phyloP scores from a whole-genome alignment of 441 rosid genomes.

The Populus hybrid region DNA sequence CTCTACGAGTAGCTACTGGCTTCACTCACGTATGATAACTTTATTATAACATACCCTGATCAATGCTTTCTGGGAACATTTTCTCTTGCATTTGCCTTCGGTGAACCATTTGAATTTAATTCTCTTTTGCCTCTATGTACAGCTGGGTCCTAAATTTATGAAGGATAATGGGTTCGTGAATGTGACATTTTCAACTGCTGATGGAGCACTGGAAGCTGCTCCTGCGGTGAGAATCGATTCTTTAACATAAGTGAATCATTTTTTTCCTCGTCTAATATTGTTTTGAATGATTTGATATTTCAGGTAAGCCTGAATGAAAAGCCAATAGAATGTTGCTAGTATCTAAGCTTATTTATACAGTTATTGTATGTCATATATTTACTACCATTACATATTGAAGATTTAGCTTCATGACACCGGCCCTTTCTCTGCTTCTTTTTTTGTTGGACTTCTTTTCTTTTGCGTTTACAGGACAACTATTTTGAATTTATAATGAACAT shows the following conservation, averaged over 20 bases:
- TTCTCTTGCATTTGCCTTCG: not conserved
- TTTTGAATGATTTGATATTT: too few species aligned
- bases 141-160: slow-evolving; percentile 96
- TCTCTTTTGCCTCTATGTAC: slow-evolving; percentile 23
- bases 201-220: slow-evolving; percentile 98
- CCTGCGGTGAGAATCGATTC: slow-evolving; percentile 71
- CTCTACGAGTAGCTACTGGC: slow-evolving; percentile 90
- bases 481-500: too few species aligned
- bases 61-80: not conserved
- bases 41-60: not conserved
- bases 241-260: not conserved
- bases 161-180: slow-evolving; percentile 73
- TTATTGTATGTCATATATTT: not conserved
- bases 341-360: not conserved
- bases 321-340: not conserved
- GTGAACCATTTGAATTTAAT: slow-evolving; percentile 4
- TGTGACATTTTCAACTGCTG: slow-evolving; percentile 87
- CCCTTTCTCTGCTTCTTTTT: not conserved
- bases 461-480: not conserved
- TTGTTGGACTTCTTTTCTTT: not conserved
- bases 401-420: not conserved
- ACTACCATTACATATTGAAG: not conserved
- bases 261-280: not conserved
- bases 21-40: slow-evolving; percentile 68
- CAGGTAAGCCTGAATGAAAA: not conserved